Conservation (phyloP, 306 rosid species). For the Psophocarpus tetragonolobus region DNA sequence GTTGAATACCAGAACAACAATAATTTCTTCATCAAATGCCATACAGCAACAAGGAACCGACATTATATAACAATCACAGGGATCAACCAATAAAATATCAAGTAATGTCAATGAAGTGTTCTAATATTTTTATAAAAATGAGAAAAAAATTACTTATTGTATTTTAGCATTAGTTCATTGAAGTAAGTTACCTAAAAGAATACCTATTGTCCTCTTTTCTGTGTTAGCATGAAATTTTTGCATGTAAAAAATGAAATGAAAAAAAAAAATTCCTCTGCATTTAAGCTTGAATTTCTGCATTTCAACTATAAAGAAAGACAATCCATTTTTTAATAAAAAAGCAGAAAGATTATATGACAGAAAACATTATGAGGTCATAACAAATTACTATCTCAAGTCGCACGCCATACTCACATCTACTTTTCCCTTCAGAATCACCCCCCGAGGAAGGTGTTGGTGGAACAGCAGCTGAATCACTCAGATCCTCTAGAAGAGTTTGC, state of each 20-base stretch:
- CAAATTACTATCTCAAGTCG: slow-evolving; percentile 31
- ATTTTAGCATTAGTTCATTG: not conserved
- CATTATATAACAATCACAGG: not conserved
- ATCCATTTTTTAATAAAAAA: not conserved
- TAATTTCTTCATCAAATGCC: slow-evolving; percentile 24
- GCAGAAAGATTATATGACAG: not conserved
- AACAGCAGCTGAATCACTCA: slow-evolving; percentile 58
- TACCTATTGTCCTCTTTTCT: not conserved
- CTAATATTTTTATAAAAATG: not conserved
- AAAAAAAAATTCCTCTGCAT: not conserved
- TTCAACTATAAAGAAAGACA: slow-evolving; percentile 2
- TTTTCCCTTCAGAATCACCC: slow-evolving; percentile 95
- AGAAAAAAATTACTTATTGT: not conserved
- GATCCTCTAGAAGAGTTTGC: slow-evolving; percentile 93
- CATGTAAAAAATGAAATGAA: not conserved
- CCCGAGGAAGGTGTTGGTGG: slow-evolving; percentile 81
- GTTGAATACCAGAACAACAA: slow-evolving; percentile 14
- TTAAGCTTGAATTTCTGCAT: not conserved
- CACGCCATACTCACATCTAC: slow-evolving; percentile 65
- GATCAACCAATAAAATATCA: not conserved
- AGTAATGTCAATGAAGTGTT: slow-evolving; percentile 1
- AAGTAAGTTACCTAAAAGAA: not conserved
- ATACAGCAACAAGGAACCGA: slow-evolving; percentile 11
- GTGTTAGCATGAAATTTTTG: not conserved
- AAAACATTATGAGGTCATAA: slow-evolving; percentile 3